These are phyloP conservation scores for Xylaria acuta DNA, from an alignment of 495 filamentous ascomycete species.

Conservation along the genomic window DNA sequence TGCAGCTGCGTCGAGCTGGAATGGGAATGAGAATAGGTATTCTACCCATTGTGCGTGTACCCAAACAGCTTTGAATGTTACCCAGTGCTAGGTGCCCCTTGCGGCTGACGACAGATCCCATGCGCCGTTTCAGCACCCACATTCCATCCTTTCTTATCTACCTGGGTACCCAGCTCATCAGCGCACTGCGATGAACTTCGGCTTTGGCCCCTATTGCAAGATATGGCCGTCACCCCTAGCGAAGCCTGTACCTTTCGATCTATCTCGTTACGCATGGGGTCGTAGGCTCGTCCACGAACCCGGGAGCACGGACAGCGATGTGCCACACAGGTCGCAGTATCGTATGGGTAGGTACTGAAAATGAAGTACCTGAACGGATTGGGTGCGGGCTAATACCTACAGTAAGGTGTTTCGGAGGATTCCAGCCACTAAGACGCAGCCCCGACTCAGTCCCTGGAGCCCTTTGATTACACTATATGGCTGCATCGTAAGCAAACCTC, in stretches of 20 bases:
- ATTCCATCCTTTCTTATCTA: conserved; percentile 19
- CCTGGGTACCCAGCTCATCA: not conserved
- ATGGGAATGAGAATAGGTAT: conserved; percentile 14
- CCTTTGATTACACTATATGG: conserved; percentile 28
- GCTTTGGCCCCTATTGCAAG: not conserved
- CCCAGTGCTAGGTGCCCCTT: conserved; percentile 21
- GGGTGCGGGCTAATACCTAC: conserved; percentile 14
- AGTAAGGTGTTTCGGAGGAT: conserved; percentile 27
- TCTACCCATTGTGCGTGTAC: not conserved
- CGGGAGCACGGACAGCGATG: not conserved
- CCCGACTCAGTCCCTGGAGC: conserved; percentile 23
- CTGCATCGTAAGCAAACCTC: conserved; percentile 29
- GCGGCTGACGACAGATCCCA: conserved; percentile 23
- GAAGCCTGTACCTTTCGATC: not conserved
- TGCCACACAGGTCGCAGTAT: not conserved
- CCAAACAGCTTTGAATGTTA: not conserved
- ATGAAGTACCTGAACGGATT: not conserved
- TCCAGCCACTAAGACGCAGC: conserved; percentile 26
- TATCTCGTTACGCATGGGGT: not conserved
- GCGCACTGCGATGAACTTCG: not conserved
- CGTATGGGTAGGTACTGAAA: not conserved
- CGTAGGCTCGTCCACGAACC: not conserved
- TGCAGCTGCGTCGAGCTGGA: conserved; percentile 9
- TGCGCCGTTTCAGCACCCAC: conserved; percentile 16
- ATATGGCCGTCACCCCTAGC: not conserved